These are phyloP conservation scores for Aureobasidium sp. DNA, from an alignment of 2,329 filamentous ascomycete species.

Conservation along the genomic window DNA sequence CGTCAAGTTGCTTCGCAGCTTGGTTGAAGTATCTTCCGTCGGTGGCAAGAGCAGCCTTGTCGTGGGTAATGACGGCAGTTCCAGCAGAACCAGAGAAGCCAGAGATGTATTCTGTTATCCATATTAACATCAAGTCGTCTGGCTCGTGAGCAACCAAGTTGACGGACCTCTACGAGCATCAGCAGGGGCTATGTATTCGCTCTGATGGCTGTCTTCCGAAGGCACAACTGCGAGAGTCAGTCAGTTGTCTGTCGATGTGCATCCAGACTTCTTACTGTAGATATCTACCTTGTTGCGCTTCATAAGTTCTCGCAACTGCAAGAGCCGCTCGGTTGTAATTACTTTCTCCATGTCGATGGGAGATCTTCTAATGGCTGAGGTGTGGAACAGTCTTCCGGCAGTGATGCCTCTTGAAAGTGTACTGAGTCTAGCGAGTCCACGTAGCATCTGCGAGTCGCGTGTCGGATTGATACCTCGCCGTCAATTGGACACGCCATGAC, in stretches of 20 bases:
- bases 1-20: constrained; percentile 79
- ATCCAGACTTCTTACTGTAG: constrained; percentile 58
- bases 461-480: not conserved
- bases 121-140: not conserved
- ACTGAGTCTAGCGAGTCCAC: not conserved
- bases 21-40: constrained; percentile 99
- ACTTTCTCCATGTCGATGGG: constrained; percentile 63
- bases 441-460: constrained; percentile 7
- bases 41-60: constrained; percentile 83
- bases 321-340: constrained; percentile 67
- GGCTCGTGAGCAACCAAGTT: too few relatives aligned
- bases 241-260: constrained; percentile 28
- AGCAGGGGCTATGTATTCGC: constrained; percentile 95
- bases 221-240: constrained; percentile 62
- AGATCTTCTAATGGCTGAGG: constrained; percentile 13
- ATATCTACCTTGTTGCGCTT: constrained; percentile 76
- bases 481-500: constrained; percentile 1
- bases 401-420: constrained; percentile 2
- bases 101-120: constrained; percentile 62
- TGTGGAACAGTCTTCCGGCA: constrained; percentile 16
- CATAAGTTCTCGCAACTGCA: constrained; percentile 77
- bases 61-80: constrained; percentile 76
- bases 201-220: constrained; percentile 94
- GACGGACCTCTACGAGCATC: constrained; percentile 68
- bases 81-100: constrained; percentile 94